Conservation (phyloP, 805 yeast species). For the Zygosaccharomyces siamensis region DNA sequence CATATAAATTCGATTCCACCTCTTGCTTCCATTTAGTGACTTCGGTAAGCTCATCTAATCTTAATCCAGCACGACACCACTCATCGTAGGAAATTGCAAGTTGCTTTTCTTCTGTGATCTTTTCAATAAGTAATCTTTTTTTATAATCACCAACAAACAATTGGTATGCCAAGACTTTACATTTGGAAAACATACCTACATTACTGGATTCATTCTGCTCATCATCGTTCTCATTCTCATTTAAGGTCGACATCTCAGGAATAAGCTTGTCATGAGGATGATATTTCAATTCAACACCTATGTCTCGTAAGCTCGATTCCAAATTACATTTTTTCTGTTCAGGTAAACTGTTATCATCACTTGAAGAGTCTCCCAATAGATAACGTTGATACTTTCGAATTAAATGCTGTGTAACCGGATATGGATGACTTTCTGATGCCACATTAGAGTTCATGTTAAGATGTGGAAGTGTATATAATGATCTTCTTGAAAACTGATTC, state of each 20-base stretch:
- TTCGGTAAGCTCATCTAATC: slow-evolving; percentile 61
- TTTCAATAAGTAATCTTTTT: slow-evolving; percentile 36
- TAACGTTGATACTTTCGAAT: slow-evolving; percentile 20
- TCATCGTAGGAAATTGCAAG: slow-evolving; percentile 49
- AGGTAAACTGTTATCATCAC: neutral
- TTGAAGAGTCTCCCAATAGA: slow-evolving; percentile 7
- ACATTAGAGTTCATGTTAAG: slow-evolving; percentile 4
- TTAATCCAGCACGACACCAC: slow-evolving; percentile 63
- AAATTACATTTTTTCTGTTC: slow-evolving; percentile 1
- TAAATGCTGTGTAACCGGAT: slow-evolving; percentile 25
- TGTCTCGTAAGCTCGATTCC: neutral
- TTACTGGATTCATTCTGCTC: slow-evolving; percentile 7
- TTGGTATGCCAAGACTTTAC: slow-evolving; percentile 15
- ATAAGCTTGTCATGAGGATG: slow-evolving; percentile 1
- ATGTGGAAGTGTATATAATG: neutral
- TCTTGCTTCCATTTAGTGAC: slow-evolving; percentile 68
- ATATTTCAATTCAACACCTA: neutral
- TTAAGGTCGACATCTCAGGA: slow-evolving; percentile 3
- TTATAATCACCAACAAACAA: slow-evolving; percentile 28
- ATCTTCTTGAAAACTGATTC: neutral
- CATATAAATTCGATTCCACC: slow-evolving; percentile 63
- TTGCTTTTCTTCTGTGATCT: slow-evolving; percentile 41
- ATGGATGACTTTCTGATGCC: slow-evolving; percentile 15
- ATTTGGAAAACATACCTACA: slow-evolving; percentile 5
- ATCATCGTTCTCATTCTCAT: neutral